Percentiles rank a stretch among this genome's conserved stretches.
These are phyloP conservation scores for Silene uniflora DNA, from an alignment of 148 eudicot species.

Conservation along the genomic window DNA sequence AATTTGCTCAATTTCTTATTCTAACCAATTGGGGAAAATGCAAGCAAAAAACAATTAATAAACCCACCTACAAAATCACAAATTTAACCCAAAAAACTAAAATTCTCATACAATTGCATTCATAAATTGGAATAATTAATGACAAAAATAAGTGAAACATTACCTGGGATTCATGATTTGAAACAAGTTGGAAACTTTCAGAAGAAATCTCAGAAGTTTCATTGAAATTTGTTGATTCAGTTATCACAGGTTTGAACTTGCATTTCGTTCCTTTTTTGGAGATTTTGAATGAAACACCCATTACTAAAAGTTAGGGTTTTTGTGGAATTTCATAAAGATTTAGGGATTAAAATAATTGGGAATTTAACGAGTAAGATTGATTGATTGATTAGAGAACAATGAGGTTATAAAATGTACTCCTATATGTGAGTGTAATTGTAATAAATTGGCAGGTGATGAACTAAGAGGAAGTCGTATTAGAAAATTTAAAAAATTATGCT, in stretches of 20 bases:
- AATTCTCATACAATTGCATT: neutral
- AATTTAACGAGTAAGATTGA: too few relatives aligned
- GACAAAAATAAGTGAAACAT: neutral
- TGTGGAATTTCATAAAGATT: neutral
- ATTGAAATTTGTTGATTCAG: conserved; percentile 24
- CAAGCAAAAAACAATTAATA: neutral
- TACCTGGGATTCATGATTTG: conserved; percentile 34
- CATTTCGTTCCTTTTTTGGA: conserved; percentile 61
- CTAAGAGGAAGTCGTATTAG: too few relatives aligned
- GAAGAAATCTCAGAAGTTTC: conserved; percentile 23
- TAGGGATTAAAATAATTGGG: neutral
- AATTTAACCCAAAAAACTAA: neutral
- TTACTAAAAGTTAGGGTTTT: conserved; percentile 12
- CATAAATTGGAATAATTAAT: neutral
- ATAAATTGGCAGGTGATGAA: too few relatives aligned
- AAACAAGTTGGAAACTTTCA: conserved; percentile 24
- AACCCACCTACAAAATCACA: too few relatives aligned
- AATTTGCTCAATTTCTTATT: neutral
- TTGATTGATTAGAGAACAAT: too few relatives aligned
- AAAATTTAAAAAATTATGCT: too few relatives aligned
- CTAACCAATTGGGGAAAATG: neutral
- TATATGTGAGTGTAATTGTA: too few relatives aligned
- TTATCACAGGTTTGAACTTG: conserved; percentile 40
- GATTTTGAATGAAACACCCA: conserved; percentile 90
- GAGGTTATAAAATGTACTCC: too few relatives aligned